A percentile compares a stretch with the other conserved stretches of the same genome.
Conservation (phyloP, 352 stramenopile species). For the Phytophthora pisi region DNA sequence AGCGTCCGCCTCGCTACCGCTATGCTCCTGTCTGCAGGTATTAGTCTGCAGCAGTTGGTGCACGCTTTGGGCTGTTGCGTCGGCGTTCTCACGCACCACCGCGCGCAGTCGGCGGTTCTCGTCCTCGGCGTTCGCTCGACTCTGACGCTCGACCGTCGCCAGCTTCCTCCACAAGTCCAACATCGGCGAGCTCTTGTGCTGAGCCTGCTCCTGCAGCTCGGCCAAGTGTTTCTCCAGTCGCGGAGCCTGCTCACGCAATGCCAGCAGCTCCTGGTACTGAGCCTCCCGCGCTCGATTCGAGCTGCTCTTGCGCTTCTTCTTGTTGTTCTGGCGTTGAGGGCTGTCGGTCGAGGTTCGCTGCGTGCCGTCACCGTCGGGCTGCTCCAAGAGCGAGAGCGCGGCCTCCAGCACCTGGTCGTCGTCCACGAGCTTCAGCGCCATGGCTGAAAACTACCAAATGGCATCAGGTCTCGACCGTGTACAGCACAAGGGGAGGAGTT, state of each 20-base stretch:
- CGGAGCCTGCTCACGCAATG: conserved; percentile 19
- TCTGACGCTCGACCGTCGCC: conserved; percentile 21
- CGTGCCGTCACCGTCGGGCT: conserved; percentile 8
- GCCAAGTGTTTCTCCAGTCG: conserved; percentile 22
- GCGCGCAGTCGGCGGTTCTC: conserved; percentile 35
- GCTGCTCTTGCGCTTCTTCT: conserved; percentile 27
- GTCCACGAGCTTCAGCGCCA: conserved; percentile 28
- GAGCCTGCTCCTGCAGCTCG: conserved; percentile 7
- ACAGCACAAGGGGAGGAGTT: neutral
- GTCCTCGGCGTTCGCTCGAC: conserved; percentile 15
- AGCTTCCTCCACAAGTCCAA: conserved; percentile 27
- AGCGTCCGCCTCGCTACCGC: neutral
- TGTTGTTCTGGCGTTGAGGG: neutral
- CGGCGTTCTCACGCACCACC: conserved; percentile 19
- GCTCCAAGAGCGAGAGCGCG: conserved; percentile 37
- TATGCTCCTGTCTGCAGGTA: neutral
- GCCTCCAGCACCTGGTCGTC: conserved; percentile 28
- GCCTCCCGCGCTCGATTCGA: conserved; percentile 34
- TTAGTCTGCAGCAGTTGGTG: conserved; percentile 18
- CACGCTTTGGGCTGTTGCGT: conserved; percentile 7
- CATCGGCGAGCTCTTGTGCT: neutral
- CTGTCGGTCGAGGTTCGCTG: neutral
- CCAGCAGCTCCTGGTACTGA: conserved; percentile 26
- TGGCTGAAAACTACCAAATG: conserved; percentile 21
- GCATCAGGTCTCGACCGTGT: neutral